Evolutionary conservation across 176 grass and related monocot genomes (phyloP).

Genomic region (Puya raimondii): DNA sequence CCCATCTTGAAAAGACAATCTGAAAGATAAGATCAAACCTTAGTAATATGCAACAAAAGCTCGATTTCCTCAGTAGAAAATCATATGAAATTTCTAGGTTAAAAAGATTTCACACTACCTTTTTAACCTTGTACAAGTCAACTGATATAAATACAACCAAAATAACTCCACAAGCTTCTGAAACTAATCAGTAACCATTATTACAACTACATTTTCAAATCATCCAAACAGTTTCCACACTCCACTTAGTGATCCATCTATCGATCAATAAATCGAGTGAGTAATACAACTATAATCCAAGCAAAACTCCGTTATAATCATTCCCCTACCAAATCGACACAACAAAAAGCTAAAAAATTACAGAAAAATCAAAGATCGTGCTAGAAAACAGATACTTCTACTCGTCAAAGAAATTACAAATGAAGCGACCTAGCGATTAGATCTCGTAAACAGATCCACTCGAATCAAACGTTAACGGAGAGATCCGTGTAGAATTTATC

Average conservation of each 20-base stretch:
- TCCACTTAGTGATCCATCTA: background rate
- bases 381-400: background rate
- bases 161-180: background rate
- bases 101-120: background rate
- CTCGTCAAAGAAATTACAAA: background rate
- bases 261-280: background rate
- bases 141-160: background rate
- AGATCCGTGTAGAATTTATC: background rate
- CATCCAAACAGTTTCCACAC: background rate
- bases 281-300: background rate
- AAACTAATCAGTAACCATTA: background rate
- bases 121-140: background rate
- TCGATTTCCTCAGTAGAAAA: background rate
- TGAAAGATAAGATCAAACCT: slow-evolving; percentile 10
- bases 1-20: slow-evolving; percentile 51
- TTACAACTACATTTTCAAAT: background rate
- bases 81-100: no score
- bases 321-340: background rate
- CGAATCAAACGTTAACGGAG: background rate
- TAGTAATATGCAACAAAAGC: background rate
- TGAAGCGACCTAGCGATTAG: background rate
- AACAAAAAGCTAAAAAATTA: slow-evolving; percentile 4
- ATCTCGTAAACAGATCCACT: slow-evolving; percentile 1
- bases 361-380: background rate
- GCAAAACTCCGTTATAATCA: background rate